Percentiles rank a stretch among this genome's conserved stretches.
phyloP scores from a whole-genome alignment of 495 filamentous ascomycete genomes.

The Astrocystis sublimbata region DNA sequence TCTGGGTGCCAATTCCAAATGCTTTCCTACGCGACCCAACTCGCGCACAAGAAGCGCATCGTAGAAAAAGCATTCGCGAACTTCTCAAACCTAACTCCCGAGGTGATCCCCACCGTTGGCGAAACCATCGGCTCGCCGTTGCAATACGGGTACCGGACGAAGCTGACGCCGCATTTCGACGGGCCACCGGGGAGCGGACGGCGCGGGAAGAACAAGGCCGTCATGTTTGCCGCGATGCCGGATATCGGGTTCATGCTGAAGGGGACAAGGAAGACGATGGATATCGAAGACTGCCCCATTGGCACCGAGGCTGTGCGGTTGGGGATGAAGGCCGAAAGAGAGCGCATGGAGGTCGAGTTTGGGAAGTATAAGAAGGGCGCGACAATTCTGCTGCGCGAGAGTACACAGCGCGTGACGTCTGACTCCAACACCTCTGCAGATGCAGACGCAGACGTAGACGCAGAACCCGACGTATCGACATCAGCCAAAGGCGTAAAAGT shows the following conservation, averaged over 20 bases:
- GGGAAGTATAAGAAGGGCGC: constrained; percentile 75
- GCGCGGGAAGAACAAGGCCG: constrained; percentile 38
- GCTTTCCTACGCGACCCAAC: constrained; percentile 84
- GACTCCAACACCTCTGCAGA: no score
- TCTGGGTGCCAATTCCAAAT: constrained; percentile 97
- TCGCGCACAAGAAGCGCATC: constrained; percentile 78
- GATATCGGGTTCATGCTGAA: constrained; percentile 91
- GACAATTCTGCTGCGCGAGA: constrained; percentile 86
- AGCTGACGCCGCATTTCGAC: constrained; percentile 94
- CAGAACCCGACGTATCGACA: no score
- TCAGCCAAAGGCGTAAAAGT: constrained; percentile 33
- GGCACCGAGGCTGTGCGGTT: constrained; percentile 79
- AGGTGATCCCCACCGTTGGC: constrained; percentile 71
- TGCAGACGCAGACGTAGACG: no score
- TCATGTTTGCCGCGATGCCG: constrained; percentile 60
- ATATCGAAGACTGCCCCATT: constrained; percentile 97
- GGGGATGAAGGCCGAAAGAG: constrained; percentile 73
- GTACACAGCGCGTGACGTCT: constrained; percentile 68
- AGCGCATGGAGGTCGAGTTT: constrained; percentile 67
- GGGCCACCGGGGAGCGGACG: constrained; percentile 57
- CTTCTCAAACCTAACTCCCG: constrained; percentile 78
- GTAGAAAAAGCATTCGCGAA: constrained; percentile 90
- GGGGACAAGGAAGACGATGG: constrained; percentile 67
- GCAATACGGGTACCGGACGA: constrained; percentile 92
- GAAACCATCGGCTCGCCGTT: constrained; percentile 88